These are phyloP conservation scores for Gomphus bonarii DNA, from an alignment of 1,284 basidiomycete species.

Conservation along the genomic window DNA sequence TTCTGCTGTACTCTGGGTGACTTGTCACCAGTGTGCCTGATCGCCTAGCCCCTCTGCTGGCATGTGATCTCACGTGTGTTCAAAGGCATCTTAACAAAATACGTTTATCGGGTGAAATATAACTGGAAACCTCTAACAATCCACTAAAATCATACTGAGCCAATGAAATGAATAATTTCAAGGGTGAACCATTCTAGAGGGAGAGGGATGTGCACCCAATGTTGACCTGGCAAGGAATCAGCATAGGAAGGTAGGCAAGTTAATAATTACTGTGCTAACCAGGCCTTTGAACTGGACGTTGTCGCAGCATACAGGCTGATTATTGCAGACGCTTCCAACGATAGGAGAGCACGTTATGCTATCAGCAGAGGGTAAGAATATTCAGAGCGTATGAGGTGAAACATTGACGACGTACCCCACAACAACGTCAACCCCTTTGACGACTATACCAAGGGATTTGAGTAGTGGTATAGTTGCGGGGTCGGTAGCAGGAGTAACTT, in stretches of 20 bases:
- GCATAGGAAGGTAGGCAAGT: not conserved
- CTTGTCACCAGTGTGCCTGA: no score
- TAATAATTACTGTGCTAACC: not conserved
- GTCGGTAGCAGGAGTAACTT: constrained; percentile 14
- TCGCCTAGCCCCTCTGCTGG: no score
- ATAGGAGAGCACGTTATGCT: not conserved
- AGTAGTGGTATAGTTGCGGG: constrained; percentile 13
- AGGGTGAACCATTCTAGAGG: not conserved
- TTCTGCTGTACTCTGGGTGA: no score
- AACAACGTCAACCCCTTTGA: constrained; percentile 7
- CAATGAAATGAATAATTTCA: no score
- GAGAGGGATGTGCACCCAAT: not conserved
- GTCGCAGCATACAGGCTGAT: constrained; percentile 22
- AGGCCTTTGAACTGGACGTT: constrained; percentile 14
- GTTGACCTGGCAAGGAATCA: not conserved
- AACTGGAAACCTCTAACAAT: no score
- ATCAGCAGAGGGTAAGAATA: not conserved
- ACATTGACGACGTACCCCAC: constrained; percentile 17
- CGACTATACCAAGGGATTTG: constrained; percentile 18
- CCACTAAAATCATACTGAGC: no score
- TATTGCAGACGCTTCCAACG: constrained; percentile 12
- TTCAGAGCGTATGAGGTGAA: not conserved
- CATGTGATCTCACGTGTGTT: no score
- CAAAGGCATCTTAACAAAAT: no score
- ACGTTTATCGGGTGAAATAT: no score